Base-by-base conservation (phyloP, 2,329 filamentous ascomycete species). In the Neonectria neomacrospora region DNA sequence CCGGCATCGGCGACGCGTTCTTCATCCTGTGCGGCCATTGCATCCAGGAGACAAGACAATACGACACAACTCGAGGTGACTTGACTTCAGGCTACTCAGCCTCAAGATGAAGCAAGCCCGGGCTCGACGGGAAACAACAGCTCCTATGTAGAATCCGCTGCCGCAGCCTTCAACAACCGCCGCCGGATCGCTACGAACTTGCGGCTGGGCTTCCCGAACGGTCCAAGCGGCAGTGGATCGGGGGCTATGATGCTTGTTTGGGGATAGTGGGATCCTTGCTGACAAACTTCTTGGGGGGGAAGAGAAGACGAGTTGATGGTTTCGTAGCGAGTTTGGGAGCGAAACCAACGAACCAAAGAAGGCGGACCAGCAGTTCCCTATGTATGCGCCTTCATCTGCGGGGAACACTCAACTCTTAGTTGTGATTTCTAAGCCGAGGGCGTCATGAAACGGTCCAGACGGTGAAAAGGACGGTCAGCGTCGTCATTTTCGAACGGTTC, bases 21-120 rank as follows among this genome's bases (percentile, higher is more conserved):
- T 37, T 67, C 64, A 18, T 71, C 69, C 14, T 42, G 32, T 26
- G 30, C 51, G 14, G 26, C 53, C 69, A 71, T 71, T 34, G 18
- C 23, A 44, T 30, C 18, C 37, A 22, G 26, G 30, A n/a, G 23
- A 23, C 28, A 47, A 39, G 10, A 34, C 26, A 30, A 26, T 7
- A 26, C 55, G 14, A 34, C n/a, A 30, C n/a, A 32, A 50, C n/a
- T 50, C 14, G 8, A 10, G 23, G 7, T n/a, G n/a, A 18, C 5
- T 37, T n/a, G 11, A 32, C 26, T 32, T 20, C 9, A n/a, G 44
- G 7, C 2, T n/a, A 30, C 47, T 50, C 47, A 14, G 18, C 23
- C 10, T 12, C n/a, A 26, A 48, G 45, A 20, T 32, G 45, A 48
- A 48, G 26, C 23, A n/a, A n/a, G 14, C 5, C 23, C 9, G n/a